Percentiles rank a stretch among this genome's conserved stretches.
Conservation (phyloP, 768 basidiomycete species). For the Psilocybe cubensis region DNA sequence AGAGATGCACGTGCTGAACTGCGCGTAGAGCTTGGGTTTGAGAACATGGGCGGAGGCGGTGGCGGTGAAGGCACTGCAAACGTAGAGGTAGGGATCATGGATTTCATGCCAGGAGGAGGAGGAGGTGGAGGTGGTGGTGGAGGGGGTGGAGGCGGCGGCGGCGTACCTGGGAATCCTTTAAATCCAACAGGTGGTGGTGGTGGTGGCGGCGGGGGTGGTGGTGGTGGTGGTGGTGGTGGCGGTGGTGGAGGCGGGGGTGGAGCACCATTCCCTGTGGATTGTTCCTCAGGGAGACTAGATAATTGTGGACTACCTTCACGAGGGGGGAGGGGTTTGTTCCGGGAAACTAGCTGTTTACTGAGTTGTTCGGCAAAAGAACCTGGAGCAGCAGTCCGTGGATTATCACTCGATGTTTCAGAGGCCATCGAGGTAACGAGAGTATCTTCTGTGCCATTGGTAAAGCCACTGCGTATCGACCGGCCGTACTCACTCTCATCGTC, state of each 20-base stretch:
- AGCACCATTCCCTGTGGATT: constrained; percentile 6
- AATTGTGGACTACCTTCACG: constrained; percentile 41
- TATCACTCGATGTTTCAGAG: constrained; percentile 45
- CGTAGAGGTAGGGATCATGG: constrained; percentile 25
- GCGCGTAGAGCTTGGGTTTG: constrained; percentile 38
- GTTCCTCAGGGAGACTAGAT: constrained; percentile 45
- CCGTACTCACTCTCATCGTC: constrained; percentile 63
- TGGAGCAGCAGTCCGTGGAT: constrained; percentile 36
- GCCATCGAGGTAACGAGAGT: constrained; percentile 60
- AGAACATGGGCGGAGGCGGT: constrained; percentile 31
- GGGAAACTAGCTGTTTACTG: constrained; percentile 55
- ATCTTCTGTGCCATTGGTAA: constrained; percentile 51
- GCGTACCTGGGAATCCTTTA: constrained; percentile 4
- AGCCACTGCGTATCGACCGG: constrained; percentile 45
- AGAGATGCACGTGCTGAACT: constrained; percentile 63
- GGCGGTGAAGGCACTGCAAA: constrained; percentile 42
- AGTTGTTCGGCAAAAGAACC: constrained; percentile 67
- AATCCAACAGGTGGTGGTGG: constrained; percentile 35
- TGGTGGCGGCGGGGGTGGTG: constrained; percentile 28
- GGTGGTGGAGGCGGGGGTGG: constrained; percentile 22
- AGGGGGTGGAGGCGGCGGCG: constrained; percentile 27
- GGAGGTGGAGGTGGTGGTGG: constrained; percentile 41
- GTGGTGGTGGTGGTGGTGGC: constrained; percentile 20
- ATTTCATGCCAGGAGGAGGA: constrained; percentile 29
- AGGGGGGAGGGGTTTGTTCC: constrained; percentile 46